Evolutionary conservation across 2,329 filamentous ascomycete species (phyloP).

Genomic region (Monilinia fructicola): DNA sequence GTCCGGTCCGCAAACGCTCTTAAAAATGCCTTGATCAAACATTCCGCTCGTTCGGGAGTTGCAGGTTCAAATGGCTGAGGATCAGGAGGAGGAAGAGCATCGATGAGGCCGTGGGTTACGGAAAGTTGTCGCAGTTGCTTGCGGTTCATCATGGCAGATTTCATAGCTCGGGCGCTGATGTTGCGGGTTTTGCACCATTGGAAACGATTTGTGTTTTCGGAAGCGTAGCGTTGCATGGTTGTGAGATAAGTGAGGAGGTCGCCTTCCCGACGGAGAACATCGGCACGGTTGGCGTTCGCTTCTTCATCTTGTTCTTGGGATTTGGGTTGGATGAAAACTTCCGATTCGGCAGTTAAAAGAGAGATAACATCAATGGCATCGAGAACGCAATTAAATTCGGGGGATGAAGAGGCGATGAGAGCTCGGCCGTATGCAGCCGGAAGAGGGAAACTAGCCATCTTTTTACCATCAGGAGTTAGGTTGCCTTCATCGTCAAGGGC

Average conservation of each 20-base stretch:
- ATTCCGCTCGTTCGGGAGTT: slow-evolving; percentile 54
- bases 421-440: slow-evolving; percentile 79
- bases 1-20: slow-evolving; percentile 61
- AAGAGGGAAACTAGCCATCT: slow-evolving; percentile 81
- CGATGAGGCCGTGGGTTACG: slow-evolving; percentile 50
- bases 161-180: slow-evolving; percentile 61
- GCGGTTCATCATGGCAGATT: slow-evolving; percentile 61
- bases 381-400: slow-evolving; percentile 69
- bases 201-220: slow-evolving; percentile 52
- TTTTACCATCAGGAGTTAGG: slow-evolving; percentile 71
- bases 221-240: slow-evolving; percentile 60
- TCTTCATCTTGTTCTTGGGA: slow-evolving; percentile 57
- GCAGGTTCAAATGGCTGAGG: slow-evolving; percentile 57
- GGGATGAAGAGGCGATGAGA: slow-evolving; percentile 72
- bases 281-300: slow-evolving; percentile 53
- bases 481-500: slow-evolving; percentile 70
- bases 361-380: slow-evolving; percentile 84
- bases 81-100: slow-evolving; percentile 47
- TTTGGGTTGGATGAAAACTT: slow-evolving; percentile 60
- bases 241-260: slow-evolving; percentile 65
- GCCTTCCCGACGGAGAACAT: slow-evolving; percentile 60
- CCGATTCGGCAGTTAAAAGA: slow-evolving; percentile 61
- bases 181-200: slow-evolving; percentile 59
- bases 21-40: slow-evolving; percentile 61
- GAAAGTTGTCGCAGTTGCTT: slow-evolving; percentile 60